These are phyloP conservation scores for Gryganskiella cystojenkinii DNA, from an alignment of 192 early-diverging fungal species.

Conservation along the genomic window DNA sequence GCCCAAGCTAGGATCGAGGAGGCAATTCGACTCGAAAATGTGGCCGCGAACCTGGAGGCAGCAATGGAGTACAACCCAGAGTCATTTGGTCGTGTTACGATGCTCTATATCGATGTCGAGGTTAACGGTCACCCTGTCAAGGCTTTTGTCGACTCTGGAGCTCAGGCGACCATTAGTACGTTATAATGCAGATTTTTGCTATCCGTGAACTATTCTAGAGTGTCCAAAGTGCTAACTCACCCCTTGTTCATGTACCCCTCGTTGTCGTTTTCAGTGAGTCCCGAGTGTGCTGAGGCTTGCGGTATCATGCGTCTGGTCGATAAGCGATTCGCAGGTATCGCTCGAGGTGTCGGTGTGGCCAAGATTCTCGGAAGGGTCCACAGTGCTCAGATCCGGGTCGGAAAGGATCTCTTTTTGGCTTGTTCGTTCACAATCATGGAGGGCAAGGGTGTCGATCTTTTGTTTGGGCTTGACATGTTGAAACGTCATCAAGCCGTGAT, in stretches of 20 bases:
- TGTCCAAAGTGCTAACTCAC: too few species aligned
- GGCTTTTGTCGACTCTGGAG: conserved; percentile 97
- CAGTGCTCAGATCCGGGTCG: conserved; percentile 85
- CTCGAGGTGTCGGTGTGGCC: conserved; percentile 94
- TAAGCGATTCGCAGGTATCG: conserved; percentile 89
- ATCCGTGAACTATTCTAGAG: too few species aligned
- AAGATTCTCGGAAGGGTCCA: conserved; percentile 98
- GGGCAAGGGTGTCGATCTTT: conserved; percentile 86
- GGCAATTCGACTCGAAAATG: conserved; percentile 86
- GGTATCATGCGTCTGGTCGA: conserved; percentile 93
- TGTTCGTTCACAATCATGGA: conserved; percentile 97
- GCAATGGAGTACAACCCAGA: conserved; percentile 97
- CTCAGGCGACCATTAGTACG: conserved; percentile 93
- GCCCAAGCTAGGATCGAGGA: conserved; percentile 93
- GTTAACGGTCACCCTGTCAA: conserved; percentile 91
- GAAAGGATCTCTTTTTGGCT: conserved; percentile 75
- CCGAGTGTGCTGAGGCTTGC: conserved; percentile 75
- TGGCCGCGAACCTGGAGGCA: conserved; percentile 81
- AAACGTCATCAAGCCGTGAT: conserved; percentile 92
- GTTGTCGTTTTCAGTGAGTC: conserved; percentile 59
- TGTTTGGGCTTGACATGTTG: conserved; percentile 98
- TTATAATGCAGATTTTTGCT: not conserved
- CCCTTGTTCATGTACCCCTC: too few species aligned
- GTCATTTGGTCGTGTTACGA: conserved; percentile 89
- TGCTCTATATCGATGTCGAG: conserved; percentile 91